Conservation (phyloP, 805 yeast species). For the Yarrowia porcina region DNA sequence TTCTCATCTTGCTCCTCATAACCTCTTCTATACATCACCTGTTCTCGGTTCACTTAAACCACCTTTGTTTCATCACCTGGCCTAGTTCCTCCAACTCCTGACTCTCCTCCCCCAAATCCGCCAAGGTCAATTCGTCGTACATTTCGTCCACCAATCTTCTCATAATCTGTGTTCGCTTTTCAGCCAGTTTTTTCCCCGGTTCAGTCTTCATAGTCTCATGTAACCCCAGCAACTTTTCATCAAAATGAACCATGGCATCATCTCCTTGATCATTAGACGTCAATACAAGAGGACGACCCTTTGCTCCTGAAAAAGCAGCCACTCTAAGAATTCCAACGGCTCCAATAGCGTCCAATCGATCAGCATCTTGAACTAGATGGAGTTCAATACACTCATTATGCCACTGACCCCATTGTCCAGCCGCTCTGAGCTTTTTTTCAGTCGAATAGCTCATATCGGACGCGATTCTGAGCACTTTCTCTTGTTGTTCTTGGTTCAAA, state of each 20-base stretch:
- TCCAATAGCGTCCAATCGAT: constrained; percentile 42
- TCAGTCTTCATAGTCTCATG: constrained; percentile 35
- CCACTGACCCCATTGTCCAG: constrained; percentile 37
- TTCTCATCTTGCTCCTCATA: too few relatives aligned
- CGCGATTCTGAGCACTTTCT: constrained; percentile 31
- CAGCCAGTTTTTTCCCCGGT: constrained; percentile 26
- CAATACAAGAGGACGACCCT: constrained; percentile 32
- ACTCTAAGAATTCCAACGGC: constrained; percentile 40
- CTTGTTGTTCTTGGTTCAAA: constrained; percentile 25
- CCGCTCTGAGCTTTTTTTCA: constrained; percentile 32
- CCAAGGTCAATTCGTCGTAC: neutral
- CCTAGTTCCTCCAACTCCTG: neutral
- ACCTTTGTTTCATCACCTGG: neutral
- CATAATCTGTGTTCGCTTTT: constrained; percentile 33
- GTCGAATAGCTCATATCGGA: constrained; percentile 33
- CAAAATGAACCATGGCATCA: constrained; percentile 34
- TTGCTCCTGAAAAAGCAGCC: constrained; percentile 37
- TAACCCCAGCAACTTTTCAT: constrained; percentile 36
- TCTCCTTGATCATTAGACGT: neutral
- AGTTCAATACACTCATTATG: constrained; percentile 35
- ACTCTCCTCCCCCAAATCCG: neutral
- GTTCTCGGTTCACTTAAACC: neutral
- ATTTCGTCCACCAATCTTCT: constrained; percentile 27
- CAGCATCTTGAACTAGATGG: constrained; percentile 42
- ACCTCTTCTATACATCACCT: too few relatives aligned